phyloP scores from a whole-genome alignment of 441 rosid genomes.

The Viola pubescens region DNA sequence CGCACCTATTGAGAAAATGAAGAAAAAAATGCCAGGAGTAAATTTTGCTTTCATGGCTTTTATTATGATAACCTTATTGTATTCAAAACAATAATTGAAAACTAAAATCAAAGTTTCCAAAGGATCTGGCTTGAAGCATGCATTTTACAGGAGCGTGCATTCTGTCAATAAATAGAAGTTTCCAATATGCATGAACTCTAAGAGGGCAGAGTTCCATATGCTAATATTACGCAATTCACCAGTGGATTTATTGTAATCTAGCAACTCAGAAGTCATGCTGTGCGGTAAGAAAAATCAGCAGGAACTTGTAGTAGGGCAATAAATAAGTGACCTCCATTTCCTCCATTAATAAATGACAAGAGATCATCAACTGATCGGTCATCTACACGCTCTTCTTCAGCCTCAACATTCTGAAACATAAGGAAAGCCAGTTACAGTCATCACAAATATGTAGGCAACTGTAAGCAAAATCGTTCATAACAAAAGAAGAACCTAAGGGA shows the following conservation, averaged over 20 bases:
- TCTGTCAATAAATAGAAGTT: too few relatives aligned
- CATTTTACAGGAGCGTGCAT: not conserved
- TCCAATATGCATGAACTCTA: too few relatives aligned
- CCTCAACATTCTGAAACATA: constrained; percentile 50
- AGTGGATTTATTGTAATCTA: too few relatives aligned
- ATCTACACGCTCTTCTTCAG: constrained; percentile 63
- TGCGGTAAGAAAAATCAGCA: not conserved
- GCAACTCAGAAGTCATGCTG: too few relatives aligned
- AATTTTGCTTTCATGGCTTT: not conserved
- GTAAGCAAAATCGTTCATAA: not conserved
- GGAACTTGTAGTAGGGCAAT: not conserved
- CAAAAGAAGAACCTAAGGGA: not conserved
- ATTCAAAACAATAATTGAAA: not conserved
- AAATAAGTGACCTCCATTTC: constrained; percentile 34
- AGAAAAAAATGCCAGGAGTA: not conserved
- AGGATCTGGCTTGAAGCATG: not conserved
- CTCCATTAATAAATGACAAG: constrained; percentile 75
- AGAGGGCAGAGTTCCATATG: too few relatives aligned
- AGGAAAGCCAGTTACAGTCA: constrained; percentile 13
- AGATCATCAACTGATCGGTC: constrained; percentile 94
- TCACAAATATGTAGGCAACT: constrained; percentile 3
- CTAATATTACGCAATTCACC: too few relatives aligned
- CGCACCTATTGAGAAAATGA: not conserved
- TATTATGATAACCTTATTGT: not conserved
- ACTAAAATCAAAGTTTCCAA: not conserved